Conservation (phyloP, 495 filamentous ascomycete species). For the Tuber borchii region DNA sequence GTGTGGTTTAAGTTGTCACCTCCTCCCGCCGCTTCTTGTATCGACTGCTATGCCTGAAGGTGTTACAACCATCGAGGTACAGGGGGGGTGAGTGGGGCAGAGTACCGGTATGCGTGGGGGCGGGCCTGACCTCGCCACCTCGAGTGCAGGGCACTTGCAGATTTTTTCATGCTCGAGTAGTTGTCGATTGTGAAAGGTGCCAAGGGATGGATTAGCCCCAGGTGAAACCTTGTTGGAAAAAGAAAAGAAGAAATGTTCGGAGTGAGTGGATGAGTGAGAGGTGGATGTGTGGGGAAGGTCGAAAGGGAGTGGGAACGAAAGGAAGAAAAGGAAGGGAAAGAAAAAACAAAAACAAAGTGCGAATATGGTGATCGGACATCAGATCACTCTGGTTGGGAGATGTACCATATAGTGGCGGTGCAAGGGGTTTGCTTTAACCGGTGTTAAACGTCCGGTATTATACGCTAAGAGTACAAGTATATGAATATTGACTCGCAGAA, state of each 20-base stretch:
- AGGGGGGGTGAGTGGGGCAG: background rate
- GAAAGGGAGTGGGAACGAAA: background rate
- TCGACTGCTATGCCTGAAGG: background rate
- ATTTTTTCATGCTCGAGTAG: background rate
- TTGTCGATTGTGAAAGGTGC: background rate
- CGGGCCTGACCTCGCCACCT: background rate
- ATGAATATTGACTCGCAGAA: background rate
- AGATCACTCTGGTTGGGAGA: background rate
- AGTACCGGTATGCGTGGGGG: background rate
- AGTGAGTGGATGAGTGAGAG: background rate
- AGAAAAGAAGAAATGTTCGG: background rate
- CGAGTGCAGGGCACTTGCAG: background rate
- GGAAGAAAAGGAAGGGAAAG: background rate
- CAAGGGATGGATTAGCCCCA: background rate
- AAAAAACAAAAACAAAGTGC: background rate
- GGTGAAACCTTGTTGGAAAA: background rate
- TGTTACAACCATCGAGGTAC: background rate
- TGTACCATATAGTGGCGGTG: background rate
- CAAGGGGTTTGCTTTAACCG: background rate
- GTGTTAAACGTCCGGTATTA: background rate
- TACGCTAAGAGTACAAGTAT: background rate
- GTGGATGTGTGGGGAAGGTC: background rate
- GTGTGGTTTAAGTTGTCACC: background rate
- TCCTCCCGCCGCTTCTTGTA: background rate
- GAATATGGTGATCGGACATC: background rate